Base-by-base conservation (phyloP, 805 yeast genomes). In the Saccharomycopsis babjevae region DNA sequence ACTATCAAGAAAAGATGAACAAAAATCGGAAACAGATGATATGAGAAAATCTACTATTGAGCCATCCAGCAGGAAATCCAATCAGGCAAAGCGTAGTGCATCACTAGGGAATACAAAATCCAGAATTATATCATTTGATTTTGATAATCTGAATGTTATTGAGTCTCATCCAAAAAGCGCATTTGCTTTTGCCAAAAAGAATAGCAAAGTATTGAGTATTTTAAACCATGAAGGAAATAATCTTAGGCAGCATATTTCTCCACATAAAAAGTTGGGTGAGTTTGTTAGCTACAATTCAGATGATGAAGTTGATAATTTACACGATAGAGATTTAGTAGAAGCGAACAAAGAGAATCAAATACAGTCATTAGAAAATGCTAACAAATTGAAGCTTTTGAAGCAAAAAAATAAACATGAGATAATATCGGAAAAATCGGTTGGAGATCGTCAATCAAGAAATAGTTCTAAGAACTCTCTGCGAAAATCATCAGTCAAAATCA, bases 61-160 rank as follows among this genome's bases (percentile, higher is more conserved):
- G 3, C 11, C 11, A 16, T 15, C 16, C 15, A 28, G 13, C 2
- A 11, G 1, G 56, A 10, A 13, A 38, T 18, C 43, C 20, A 39
- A 7, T 10, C 4, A 10, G 15, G 10, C 38, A 13, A 34, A 34
- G 10, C 2, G 34, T 11, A 36, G 28, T 15, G 50, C 57, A 15
- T 32, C 54, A 36, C 59, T 34, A n/a, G 18, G 30, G 22, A 38
- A 30, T 54, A 58, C 43, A 3, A 43, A 28, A n/a, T 54, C 58
- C n/a, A 54, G 61, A 25, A 50, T 58, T 22, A 63, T 63, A 25
- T 39, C 65, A n/a, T 63, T 63, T 59, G 65, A 63, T 57, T 61
- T 63, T 32, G 65, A 63, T 52, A 61, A 61, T 50, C 61, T 59
- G 64, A 46, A 25, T 38, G 25, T 59, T 5, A 7, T 13, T 8